These are phyloP conservation scores for Pterocarpus santalinus DNA, from an alignment of 306 rosid genomes.

Conservation along the genomic window DNA sequence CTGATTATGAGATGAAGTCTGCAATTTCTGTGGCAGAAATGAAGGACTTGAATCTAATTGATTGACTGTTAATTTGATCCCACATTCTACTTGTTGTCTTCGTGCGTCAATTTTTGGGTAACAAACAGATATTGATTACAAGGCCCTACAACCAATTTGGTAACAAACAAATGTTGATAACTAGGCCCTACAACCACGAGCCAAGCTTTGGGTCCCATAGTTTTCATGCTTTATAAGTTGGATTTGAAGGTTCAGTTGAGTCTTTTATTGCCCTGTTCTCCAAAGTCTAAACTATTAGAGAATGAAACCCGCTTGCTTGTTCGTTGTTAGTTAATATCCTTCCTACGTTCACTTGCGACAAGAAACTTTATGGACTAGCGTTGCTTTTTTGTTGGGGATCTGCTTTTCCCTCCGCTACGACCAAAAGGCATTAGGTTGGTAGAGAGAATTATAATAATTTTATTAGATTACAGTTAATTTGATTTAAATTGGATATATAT, in stretches of 20 bases:
- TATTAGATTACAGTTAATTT: too few species aligned
- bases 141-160: neutral
- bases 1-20: neutral
- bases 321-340: neutral
- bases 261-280: too few species aligned
- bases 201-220: neutral
- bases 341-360: neutral
- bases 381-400: neutral
- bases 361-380: neutral
- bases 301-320: neutral
- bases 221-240: neutral
- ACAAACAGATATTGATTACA: too few species aligned
- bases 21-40: neutral
- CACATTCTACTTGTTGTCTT: neutral
- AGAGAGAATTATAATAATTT: neutral
- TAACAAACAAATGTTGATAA: neutral
- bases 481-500: too few species aligned
- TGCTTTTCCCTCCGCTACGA: neutral
- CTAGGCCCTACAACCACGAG: neutral
- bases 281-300: too few species aligned
- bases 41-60: neutral
- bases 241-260: neutral
- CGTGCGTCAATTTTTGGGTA: neutral
- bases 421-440: neutral
- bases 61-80: neutral